phyloP scores from a whole-genome alignment of 169 alveolate species.

The Plasmodium coatneyi region DNA sequence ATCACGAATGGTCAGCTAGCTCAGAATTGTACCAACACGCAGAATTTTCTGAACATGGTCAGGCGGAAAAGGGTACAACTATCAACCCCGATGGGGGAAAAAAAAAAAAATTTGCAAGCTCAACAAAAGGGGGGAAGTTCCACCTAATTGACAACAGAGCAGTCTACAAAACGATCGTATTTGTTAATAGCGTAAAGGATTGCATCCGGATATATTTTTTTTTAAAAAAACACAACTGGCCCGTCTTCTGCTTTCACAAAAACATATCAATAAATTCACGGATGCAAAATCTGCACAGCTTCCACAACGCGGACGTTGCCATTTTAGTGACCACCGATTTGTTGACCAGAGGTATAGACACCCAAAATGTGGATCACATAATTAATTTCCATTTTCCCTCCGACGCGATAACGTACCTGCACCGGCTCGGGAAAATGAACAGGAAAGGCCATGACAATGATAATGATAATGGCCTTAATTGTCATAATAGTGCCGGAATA shows the following conservation, averaged over 20 bases:
- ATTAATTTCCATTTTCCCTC: slow-evolving; percentile 83
- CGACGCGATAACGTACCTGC: slow-evolving; percentile 79
- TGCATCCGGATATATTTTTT: slow-evolving; percentile 42
- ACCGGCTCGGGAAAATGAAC: slow-evolving; percentile 74
- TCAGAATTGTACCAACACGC: background rate
- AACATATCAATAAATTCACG: slow-evolving; percentile 80
- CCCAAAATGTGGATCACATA: slow-evolving; percentile 77
- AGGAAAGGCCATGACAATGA: background rate
- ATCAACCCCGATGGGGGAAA: background rate
- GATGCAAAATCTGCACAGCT: slow-evolving; percentile 79
- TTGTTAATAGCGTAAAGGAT: slow-evolving; percentile 53
- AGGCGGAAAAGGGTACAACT: background rate
- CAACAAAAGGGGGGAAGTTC: background rate
- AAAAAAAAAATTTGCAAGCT: background rate
- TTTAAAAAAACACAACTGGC: slow-evolving; percentile 80
- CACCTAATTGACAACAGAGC: slow-evolving; percentile 1
- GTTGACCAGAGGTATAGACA: slow-evolving; percentile 80
- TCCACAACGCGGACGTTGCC: slow-evolving; percentile 11
- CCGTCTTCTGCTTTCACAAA: slow-evolving; percentile 81
- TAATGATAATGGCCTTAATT: background rate
- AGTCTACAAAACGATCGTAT: slow-evolving; percentile 40
- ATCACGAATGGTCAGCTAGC: slow-evolving; percentile 10
- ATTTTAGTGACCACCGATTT: slow-evolving; percentile 83
- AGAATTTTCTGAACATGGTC: slow-evolving; percentile 12
- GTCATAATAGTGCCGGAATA: background rate